These are phyloP conservation scores for Hypoxylon subgilvum DNA, from an alignment of 495 filamentous ascomycete species.

Conservation along the genomic window DNA sequence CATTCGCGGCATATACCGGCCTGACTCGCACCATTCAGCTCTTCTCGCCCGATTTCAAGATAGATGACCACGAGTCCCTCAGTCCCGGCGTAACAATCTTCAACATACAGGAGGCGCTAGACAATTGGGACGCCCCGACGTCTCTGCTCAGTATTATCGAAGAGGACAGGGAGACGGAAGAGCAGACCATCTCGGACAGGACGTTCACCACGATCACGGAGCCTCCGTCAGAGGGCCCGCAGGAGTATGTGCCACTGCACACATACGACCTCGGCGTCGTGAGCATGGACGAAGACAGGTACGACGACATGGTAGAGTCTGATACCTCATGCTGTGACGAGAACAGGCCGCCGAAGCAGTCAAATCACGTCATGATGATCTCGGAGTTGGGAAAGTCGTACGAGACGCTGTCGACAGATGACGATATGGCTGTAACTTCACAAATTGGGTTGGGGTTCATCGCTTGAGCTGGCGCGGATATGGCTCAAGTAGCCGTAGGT, in stretches of 20 bases:
- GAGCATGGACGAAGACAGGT: too few relatives aligned
- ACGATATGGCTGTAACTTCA: slow-evolving; percentile 24
- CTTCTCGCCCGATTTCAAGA: slow-evolving; percentile 16
- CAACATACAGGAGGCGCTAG: slow-evolving; percentile 16
- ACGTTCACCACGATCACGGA: not conserved
- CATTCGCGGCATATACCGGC: slow-evolving; percentile 31
- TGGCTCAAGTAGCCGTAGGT: not conserved
- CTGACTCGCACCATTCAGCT: slow-evolving; percentile 25
- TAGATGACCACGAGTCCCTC: not conserved
- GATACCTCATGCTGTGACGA: not conserved
- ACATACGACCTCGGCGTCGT: not conserved
- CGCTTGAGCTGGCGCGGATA: slow-evolving; percentile 1
- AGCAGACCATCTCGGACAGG: not conserved
- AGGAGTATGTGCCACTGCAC: not conserved
- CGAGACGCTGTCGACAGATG: slow-evolving; percentile 6
- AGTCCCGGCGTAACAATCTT: slow-evolving; percentile 12
- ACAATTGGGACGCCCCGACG: slow-evolving; percentile 7
- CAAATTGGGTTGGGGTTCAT: slow-evolving; percentile 24
- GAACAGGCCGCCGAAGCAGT: not conserved
- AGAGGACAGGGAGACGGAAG: not conserved
- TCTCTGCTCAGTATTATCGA: not conserved
- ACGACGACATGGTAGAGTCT: not conserved
- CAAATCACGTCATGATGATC: not conserved
- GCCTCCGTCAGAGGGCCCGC: not conserved
- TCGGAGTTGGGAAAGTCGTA: not conserved